Base-by-base conservation (phyloP, 148 eudicot species). In the Fagopyrum homotropicum region DNA sequence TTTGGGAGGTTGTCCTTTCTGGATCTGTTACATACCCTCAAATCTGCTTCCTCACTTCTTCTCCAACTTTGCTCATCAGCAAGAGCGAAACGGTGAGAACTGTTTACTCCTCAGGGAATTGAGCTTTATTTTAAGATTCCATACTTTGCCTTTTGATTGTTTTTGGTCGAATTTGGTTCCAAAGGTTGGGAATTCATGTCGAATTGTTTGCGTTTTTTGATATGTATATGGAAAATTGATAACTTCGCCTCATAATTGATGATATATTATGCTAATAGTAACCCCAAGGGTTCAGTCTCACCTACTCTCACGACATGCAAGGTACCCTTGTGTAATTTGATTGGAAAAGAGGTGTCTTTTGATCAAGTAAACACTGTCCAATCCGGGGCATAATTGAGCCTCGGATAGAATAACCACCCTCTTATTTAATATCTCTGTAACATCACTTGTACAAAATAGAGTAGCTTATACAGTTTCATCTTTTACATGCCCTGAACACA, bases 11-110 rank as follows among this genome's bases (percentile, higher is more conserved):
- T 9, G 43, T 26, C 43, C 68, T 26, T 61, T 9, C 47, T 43
- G 46, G 71, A 66, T 66, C 47, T 66, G 47, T 4, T 66, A 35
- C 71, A 16, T 46, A 1, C 47, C 4, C 46, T 14, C 71, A 40
- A 66, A 35, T 43, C 19, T 1, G 19, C 71, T 40, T 66, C 69
- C 70, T 64, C 15, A 26, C 10, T 45, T 40, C 70, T 7, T 40
- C 3, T 7, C 43, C 47, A 1, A 66, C 46, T 16, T 40, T 43
- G 9, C 71, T 66, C 45, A 66, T 5, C 47, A 43, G 19, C 19
- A 66, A 66, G 46, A 66, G 19, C 71, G 8, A 66, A 63, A 2
- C 9, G 66, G 69, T 63, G 45, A 63, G 69, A 11, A 63, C 45
- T 63, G 29, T 44, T 29, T 26, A 11, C 69, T 63, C 11, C 63